Base-by-base conservation (phyloP, 164 flowering plant genomes). In the Dillenia suffruticosa region DNA sequence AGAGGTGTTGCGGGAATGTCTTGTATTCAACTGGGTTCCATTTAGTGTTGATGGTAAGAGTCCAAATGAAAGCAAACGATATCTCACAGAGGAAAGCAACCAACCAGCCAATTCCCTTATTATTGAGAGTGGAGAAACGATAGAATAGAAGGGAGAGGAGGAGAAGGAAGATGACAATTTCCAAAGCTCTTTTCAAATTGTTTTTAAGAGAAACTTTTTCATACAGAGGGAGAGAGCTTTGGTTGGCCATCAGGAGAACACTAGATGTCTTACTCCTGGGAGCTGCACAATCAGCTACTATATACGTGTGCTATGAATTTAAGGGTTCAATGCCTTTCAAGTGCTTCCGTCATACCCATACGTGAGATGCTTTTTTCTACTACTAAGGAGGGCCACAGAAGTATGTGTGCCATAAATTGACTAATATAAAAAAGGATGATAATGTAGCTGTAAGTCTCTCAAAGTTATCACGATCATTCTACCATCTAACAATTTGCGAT, bases 31-130 rank as follows among this genome's bases (percentile, higher is more conserved):
- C 67, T 3, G 68, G 75, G 54, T 32, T 77, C 88, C 88, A 87
- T 70, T 72, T 80, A 51, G 17, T 49, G 64, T 46, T 70, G 26
- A 76, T 19, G 10, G 44, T 5, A 49, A 85, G 57, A 53, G 76
- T 2, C 78, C 84, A 82, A 6, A 44, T 10, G 80, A 82, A 76
- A 56, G 84, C 68, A 68, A 85, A 87, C 76, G 79, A 85, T 2
- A 64, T 47, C 71, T 87, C 89, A 22, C 87, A 83, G 0, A 72
- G 51, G 49, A 82, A 63, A 1, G 88, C 86, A 6, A 83, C 68
- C 51, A 70, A 57, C 82, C 85, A 81, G 14, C 58, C 14, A 44
- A 65, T 1, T 12, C 72, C 78, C 24, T 74, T 72, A 46, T 55
- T 22, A 13, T 52, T 22, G n/a, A 79, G 58, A 1, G 44, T 58